Evolutionary conservation across 73 alveolate genomes (phyloP), one percentile per base, ranked within the genome.

Genomic region (Paramecium tetraurelia): DNA sequence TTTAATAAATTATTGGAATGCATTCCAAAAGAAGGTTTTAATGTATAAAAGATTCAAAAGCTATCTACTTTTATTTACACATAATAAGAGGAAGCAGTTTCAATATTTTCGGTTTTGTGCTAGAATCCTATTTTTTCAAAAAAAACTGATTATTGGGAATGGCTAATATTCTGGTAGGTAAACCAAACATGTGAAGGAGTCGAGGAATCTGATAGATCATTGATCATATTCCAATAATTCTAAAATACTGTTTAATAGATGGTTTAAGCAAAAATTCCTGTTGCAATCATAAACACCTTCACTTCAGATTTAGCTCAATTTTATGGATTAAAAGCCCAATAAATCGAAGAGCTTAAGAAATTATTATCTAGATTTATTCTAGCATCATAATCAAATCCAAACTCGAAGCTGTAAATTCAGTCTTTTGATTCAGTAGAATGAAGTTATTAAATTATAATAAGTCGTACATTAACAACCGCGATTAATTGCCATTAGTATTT

Each of bases 101-200:
- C 90, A 22, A 8, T 46, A 80, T 80, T 80, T 80, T 48, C 2
- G 20, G 9, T 80, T 31, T 14, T 80, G 4, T 16, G 27, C 6
- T 80, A 80, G 46, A 33, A 80, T 80, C 33, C 43, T 2, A 40
- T 80, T 16, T 80, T 80, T 29, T 80, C 70, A 7, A 80, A 80
- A 48, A 80, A 80, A 80, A 44, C 21, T 48, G 90, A 80, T 22
- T 80, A 80, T 80, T 80, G 90, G 90, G 90, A 80, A 46, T 80
- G 90, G 90, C 33, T 80, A 22, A 22, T 80, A 20, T 80, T 14
- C 24, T 48, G 75, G 70, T 16, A 43, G 24, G 33, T 80, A 27
- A 44, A 27, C 12, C 57, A 80, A 80, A 48, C 75, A 27, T 22
- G 46, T 8, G 70, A 80, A 48, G 90, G 90, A 20, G 75, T 80